phyloP scores from a whole-genome alignment of 345 rosid genomes.

The Linum lewisii region DNA sequence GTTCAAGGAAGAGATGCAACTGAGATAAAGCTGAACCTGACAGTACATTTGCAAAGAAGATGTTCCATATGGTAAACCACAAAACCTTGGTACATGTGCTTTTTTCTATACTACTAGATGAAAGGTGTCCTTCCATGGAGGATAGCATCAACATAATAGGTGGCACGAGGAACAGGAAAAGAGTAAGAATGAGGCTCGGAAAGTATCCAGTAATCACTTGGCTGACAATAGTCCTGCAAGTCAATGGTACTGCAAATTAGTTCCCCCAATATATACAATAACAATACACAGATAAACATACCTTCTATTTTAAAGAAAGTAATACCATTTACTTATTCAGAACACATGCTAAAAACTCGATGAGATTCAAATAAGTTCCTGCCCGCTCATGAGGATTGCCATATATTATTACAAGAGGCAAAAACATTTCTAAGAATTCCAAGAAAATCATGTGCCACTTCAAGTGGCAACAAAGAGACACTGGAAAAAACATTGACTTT shows the following conservation, averaged over 20 bases:
- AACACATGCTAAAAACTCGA: background rate
- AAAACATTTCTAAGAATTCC: background rate
- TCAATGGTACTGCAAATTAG: slow-evolving; percentile 14
- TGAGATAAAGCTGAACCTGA: slow-evolving; percentile 73
- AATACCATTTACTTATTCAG: background rate
- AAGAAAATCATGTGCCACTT: background rate
- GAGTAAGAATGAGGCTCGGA: slow-evolving; percentile 70
- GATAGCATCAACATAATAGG: slow-evolving; percentile 66
- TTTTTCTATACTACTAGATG: slow-evolving; percentile 57
- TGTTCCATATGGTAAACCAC: slow-evolving; percentile 71
- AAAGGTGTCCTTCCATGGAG: slow-evolving; percentile 67
- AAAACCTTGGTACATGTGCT: slow-evolving; percentile 72
- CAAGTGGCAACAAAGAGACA: background rate
- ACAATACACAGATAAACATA: background rate
- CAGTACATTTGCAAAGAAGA: slow-evolving; percentile 72
- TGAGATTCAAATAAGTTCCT: background rate
- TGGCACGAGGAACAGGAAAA: slow-evolving; percentile 52
- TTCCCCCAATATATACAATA: background rate
- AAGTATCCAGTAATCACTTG: slow-evolving; percentile 86
- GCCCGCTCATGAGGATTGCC: background rate
- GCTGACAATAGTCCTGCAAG: slow-evolving; percentile 58
- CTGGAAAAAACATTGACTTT: background rate
- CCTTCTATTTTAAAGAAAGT: too few species aligned
- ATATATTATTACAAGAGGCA: background rate
- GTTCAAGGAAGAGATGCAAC: slow-evolving; percentile 58